Conservation (phyloP, 164 flowering plant species). For the Liriodendron chinense region DNA sequence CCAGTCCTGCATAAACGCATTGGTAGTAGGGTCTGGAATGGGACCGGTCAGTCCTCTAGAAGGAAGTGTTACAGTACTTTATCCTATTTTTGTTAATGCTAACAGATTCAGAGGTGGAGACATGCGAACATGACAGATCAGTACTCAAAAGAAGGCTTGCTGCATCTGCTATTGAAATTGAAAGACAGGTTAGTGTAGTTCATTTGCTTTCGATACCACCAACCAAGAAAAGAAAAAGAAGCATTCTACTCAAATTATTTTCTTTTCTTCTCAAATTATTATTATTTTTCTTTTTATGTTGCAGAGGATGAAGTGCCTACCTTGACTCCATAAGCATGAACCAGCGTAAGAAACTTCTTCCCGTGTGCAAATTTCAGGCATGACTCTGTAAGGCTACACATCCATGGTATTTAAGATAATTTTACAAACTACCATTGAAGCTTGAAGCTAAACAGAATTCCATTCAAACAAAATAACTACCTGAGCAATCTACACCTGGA, state of each 20-base stretch:
- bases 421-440: too few relatives aligned
- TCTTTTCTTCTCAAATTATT: too few relatives aligned
- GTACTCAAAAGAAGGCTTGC: slow-evolving; percentile 65
- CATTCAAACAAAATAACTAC: not conserved
- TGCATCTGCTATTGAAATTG: slow-evolving; percentile 79
- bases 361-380: not conserved
- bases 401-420: too few relatives aligned
- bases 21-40: too few relatives aligned
- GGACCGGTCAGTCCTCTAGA: too few relatives aligned
- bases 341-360: not conserved
- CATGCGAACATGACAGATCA: slow-evolving; percentile 63
- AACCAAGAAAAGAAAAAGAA: too few relatives aligned
- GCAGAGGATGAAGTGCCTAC: slow-evolving; percentile 88
- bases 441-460: too few relatives aligned
- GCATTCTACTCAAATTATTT: not conserved
- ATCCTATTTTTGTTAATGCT: not conserved
- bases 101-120: slow-evolving; percentile 55
- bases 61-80: not conserved
- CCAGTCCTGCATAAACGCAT: too few relatives aligned
- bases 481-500: too few relatives aligned
- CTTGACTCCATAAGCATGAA: slow-evolving; percentile 26
- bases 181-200: slow-evolving; percentile 60
- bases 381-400: not conserved
- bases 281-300: slow-evolving; percentile 7
- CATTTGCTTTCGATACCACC: not conserved